phyloP scores from a whole-genome alignment of 495 filamentous ascomycete species.

The Hyaloscypha finlandica region DNA sequence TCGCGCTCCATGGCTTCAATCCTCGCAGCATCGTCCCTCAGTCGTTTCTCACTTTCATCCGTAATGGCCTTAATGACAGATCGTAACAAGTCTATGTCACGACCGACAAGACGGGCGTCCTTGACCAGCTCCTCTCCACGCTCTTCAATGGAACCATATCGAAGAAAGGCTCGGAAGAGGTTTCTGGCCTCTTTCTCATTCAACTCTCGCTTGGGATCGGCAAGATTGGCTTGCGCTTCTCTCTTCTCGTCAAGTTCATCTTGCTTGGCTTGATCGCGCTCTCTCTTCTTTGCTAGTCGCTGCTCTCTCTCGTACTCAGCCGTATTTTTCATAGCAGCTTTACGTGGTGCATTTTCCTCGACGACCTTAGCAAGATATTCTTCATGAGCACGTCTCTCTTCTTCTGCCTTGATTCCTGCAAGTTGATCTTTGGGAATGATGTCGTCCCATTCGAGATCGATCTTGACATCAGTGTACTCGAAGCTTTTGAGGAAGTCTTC shows the following conservation, averaged over 20 bases:
- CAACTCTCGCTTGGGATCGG: slow-evolving; percentile 82
- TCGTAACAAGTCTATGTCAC: slow-evolving; percentile 61
- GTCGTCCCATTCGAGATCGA: slow-evolving; percentile 92
- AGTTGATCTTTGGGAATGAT: slow-evolving; percentile 96
- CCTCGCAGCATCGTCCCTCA: slow-evolving; percentile 65
- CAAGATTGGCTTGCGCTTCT: slow-evolving; percentile 54
- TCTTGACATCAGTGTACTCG: slow-evolving; percentile 90
- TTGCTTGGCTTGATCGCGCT: slow-evolving; percentile 69
- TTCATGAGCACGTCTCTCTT: slow-evolving; percentile 80
- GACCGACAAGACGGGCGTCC: slow-evolving; percentile 77
- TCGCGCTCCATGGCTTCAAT: slow-evolving; percentile 64
- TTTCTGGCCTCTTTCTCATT: slow-evolving; percentile 90
- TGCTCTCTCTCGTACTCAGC: slow-evolving; percentile 76
- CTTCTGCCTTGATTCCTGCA: slow-evolving; percentile 83
- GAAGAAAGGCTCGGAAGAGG: slow-evolving; percentile 81
- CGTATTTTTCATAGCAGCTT: slow-evolving; percentile 64
- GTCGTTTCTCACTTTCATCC: slow-evolving; percentile 64
- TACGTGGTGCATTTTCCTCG: slow-evolving; percentile 84
- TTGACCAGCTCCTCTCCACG: slow-evolving; percentile 81
- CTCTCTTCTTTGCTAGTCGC: slow-evolving; percentile 88
- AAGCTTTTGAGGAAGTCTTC: slow-evolving; percentile 91
- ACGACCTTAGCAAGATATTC: slow-evolving; percentile 79
- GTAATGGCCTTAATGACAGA: slow-evolving; percentile 69
- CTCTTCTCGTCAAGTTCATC: slow-evolving; percentile 57
- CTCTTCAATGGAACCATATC: slow-evolving; percentile 85